Percentiles rank a stretch among this genome's conserved stretches.
phyloP scores from a whole-genome alignment of 2,329 filamentous ascomycete genomes.

The Fusarium oxysporum region DNA sequence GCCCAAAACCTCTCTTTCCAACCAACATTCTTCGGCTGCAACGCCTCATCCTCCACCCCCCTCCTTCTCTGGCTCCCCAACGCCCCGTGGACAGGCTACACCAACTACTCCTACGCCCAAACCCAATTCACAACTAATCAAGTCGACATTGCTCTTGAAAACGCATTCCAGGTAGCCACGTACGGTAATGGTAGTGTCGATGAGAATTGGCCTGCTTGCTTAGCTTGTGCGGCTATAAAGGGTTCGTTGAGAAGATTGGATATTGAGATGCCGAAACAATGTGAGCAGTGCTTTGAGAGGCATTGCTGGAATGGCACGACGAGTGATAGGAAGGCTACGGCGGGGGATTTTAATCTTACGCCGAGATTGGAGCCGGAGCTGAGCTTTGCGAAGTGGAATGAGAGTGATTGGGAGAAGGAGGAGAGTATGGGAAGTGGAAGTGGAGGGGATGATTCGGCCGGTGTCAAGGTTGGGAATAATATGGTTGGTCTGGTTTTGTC shows the following conservation, averaged over 20 bases:
- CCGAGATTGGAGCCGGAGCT: conserved; percentile 37
- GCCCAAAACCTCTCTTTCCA: conserved; percentile 42
- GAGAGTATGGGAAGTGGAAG: background rate
- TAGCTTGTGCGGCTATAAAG: conserved; percentile 82
- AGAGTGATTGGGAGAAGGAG: conserved; percentile 16
- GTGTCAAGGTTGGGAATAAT: background rate
- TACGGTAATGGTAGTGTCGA: conserved; percentile 81
- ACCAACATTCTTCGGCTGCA: conserved; percentile 47
- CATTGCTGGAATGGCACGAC: conserved; percentile 45
- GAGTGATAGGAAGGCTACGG: conserved; percentile 17
- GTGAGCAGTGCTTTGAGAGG: conserved; percentile 40
- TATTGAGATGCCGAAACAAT: conserved; percentile 37
- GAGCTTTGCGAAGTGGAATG: conserved; percentile 43
- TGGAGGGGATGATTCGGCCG: background rate
- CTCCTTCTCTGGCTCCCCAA: conserved; percentile 48
- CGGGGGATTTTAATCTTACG: conserved; percentile 29
- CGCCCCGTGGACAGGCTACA: conserved; percentile 46
- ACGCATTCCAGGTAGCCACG: conserved; percentile 83
- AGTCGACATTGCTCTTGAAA: conserved; percentile 53
- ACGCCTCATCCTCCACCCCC: conserved; percentile 33
- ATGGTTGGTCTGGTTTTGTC: background rate
- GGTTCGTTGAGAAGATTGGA: conserved; percentile 66
- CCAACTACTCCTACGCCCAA: conserved; percentile 43
- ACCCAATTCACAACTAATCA: conserved; percentile 42
- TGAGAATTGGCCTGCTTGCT: conserved; percentile 77